Conservation (phyloP, 106 monocot species). For the Apostasia shenzhenica region DNA sequence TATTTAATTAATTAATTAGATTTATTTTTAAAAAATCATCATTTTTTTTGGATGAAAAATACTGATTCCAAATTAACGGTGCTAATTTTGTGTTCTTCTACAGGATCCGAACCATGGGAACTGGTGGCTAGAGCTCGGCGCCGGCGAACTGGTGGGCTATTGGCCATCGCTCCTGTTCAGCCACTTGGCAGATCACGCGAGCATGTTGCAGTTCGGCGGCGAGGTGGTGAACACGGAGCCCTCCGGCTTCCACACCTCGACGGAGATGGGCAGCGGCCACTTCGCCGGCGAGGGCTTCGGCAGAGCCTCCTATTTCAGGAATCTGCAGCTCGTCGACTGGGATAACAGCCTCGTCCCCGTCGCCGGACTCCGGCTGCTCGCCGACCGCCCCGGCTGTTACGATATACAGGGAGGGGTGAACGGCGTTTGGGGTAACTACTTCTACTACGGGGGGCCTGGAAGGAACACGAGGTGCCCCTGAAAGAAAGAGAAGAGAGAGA, state of each 20-base stretch:
- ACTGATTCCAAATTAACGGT: too few relatives aligned
- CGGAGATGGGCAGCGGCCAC: slow-evolving; percentile 96
- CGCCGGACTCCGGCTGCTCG: slow-evolving; percentile 42
- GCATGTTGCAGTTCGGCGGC: slow-evolving; percentile 74
- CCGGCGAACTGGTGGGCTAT: slow-evolving; percentile 62
- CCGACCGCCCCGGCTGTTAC: slow-evolving; percentile 78
- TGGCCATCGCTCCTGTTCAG: slow-evolving; percentile 79
- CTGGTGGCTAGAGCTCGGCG: slow-evolving; percentile 93
- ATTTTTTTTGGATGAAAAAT: neutral
- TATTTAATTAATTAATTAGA: neutral
- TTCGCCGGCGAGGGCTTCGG: slow-evolving; percentile 73
- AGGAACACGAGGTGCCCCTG: slow-evolving; percentile 68
- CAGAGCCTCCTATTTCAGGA: slow-evolving; percentile 75
- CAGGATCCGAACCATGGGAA: slow-evolving; percentile 94
- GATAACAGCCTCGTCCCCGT: slow-evolving; percentile 74
- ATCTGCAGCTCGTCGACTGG: slow-evolving; percentile 84
- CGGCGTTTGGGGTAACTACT: slow-evolving; percentile 78
- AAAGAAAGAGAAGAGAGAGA: neutral
- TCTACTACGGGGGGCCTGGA: slow-evolving; percentile 94
- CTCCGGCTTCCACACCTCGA: slow-evolving; percentile 58
- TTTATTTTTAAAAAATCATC: neutral
- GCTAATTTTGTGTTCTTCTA: too few relatives aligned
- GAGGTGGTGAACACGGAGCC: slow-evolving; percentile 63
- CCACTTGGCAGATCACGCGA: slow-evolving; percentile 49
- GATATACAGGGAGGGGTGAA: slow-evolving; percentile 62